Evolutionary conservation across 352 stramenopile genomes (phyloP).

Genomic region (Globisporangium acanthophoron): DNA sequence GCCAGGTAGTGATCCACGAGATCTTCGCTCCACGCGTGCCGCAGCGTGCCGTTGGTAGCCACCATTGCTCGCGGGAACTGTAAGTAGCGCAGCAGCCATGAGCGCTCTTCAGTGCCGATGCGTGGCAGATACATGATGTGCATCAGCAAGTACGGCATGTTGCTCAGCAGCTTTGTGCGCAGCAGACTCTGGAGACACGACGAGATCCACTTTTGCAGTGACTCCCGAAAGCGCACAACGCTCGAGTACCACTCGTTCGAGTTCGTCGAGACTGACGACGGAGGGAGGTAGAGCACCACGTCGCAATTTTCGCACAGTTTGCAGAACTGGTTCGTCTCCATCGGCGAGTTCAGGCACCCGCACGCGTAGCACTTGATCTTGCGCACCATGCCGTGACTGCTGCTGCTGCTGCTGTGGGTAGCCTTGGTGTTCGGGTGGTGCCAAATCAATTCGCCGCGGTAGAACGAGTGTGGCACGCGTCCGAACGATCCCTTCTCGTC

Average conservation of each 20-base stretch:
- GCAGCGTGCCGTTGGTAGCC: constrained; percentile 39
- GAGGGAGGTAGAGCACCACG: constrained; percentile 69
- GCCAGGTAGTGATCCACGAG: constrained; percentile 82
- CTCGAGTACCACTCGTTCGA: constrained; percentile 80
- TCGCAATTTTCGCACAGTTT: constrained; percentile 72
- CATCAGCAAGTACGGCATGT: constrained; percentile 83
- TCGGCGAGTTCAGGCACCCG: constrained; percentile 49
- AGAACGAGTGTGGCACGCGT: constrained; percentile 70
- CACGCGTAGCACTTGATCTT: constrained; percentile 81
- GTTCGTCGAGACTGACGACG: constrained; percentile 70
- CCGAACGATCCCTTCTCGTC: constrained; percentile 61
- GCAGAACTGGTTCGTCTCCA: constrained; percentile 68
- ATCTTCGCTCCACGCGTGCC: constrained; percentile 71
- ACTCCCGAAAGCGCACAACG: constrained; percentile 64
- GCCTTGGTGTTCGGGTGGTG: constrained; percentile 23
- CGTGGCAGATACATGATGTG: constrained; percentile 82
- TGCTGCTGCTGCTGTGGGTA: constrained; percentile 5
- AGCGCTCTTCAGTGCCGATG: constrained; percentile 70
- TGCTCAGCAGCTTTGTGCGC: constrained; percentile 53
- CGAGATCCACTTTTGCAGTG: constrained; percentile 80
- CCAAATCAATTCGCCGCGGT: constrained; percentile 72
- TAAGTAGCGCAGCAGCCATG: constrained; percentile 74
- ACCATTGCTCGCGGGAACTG: constrained; percentile 77
- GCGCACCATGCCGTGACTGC: constrained; percentile 31
- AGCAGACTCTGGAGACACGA: constrained; percentile 58